phyloP scores from a whole-genome alignment of 352 stramenopile species.

The Pythium utonaiense region DNA sequence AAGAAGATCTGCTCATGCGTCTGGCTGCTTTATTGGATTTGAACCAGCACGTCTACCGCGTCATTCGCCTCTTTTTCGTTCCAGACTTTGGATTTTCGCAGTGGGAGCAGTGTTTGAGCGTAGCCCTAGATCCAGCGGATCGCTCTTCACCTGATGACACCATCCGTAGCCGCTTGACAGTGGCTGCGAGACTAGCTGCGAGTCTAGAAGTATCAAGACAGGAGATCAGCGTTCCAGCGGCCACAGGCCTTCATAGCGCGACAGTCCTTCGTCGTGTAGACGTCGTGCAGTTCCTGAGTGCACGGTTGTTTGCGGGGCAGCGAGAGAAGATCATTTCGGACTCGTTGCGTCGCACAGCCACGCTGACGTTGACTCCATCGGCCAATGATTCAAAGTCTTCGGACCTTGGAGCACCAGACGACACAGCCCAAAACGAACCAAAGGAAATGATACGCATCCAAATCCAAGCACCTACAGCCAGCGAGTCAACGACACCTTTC shows the following conservation, averaged over 20 bases:
- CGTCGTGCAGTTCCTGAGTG: not conserved
- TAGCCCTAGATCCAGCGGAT: not conserved
- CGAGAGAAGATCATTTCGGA: slow-evolving; percentile 17
- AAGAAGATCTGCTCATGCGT: slow-evolving; percentile 22
- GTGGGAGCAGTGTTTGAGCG: slow-evolving; percentile 8
- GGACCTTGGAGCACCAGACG: not conserved
- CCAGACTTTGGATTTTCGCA: not conserved
- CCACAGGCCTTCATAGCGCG: not conserved
- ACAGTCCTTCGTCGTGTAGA: not conserved
- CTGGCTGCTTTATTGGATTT: slow-evolving; percentile 39
- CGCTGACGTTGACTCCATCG: not conserved
- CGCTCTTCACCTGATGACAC: not conserved
- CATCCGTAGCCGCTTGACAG: not conserved
- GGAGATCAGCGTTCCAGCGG: not conserved
- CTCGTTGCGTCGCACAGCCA: slow-evolving; percentile 9
- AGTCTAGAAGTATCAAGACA: not conserved
- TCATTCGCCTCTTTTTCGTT: slow-evolving; percentile 32
- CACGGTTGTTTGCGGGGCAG: slow-evolving; percentile 8
- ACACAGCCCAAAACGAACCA: not conserved
- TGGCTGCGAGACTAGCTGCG: not conserved
- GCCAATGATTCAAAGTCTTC: slow-evolving; percentile 4
- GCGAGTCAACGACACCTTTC: not conserved
- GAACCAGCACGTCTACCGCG: slow-evolving; percentile 41
- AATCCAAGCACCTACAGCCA: not conserved
- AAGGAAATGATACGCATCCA: not conserved